Evolutionary conservation across 257 asterid genomes (phyloP), one percentile per base, ranked within the genome.

Genomic region (Jacaranda copaia): DNA sequence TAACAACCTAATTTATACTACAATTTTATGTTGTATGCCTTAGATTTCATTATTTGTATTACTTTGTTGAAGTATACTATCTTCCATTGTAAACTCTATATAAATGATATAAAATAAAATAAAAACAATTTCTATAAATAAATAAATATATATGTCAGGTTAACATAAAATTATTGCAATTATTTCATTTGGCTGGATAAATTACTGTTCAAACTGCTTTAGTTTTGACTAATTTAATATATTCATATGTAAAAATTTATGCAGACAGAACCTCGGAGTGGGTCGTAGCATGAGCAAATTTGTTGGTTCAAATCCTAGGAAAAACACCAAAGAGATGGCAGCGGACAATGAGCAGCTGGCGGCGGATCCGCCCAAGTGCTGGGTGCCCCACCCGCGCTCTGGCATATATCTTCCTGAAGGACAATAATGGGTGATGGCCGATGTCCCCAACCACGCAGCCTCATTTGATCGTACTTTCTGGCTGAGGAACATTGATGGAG

Each of bases 381-480:
- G 90, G 93, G 49, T 79, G 40, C 90, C 93, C 14, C 88, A 88
- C 80, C 84, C 81, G 32, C 85, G 87, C 5, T 73, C 86, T 4
- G 90, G 93, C 15, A 88, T 86, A 74, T 88, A 88, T 68, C 84
- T 79, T 39, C 93, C 93, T 3, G 46, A 46, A 72, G 93, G 93
- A 25, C 90, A 84, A 1, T 89, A 88, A 32, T 3, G 72, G 49
- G 85, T 86, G 10, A 76, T 88, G 90, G 84, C 84, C 8, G 89
- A 79, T 40, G 46, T 88, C 36, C 90, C 93, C 2, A 76, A 57
- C 5, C 74, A 77, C 6, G 89, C 93, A 2, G 93, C 93, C 15
- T 79, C 84, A 6, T 68, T 82, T 40, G 75, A 69, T 0, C 82
- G 20, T 32, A 81, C 80, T 56, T 59, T 64, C 52, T 88, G 92